Conservation (phyloP, 2,329 filamentous ascomycete species). For the Neofusicoccum sp. region DNA sequence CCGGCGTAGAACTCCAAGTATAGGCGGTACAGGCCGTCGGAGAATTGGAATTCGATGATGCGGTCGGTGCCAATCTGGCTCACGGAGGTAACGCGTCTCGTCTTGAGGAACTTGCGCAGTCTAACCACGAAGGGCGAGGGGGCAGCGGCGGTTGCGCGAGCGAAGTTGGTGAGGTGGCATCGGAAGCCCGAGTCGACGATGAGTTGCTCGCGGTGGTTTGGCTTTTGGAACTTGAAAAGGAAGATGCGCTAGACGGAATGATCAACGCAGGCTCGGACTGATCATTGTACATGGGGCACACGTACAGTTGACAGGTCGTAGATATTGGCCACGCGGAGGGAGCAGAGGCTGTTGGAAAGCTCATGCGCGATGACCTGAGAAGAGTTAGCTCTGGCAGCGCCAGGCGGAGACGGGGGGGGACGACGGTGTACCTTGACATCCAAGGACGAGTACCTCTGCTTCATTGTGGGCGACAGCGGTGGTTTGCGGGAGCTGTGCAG, state of each 20-base stretch:
- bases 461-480: slow-evolving; percentile 51
- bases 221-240: slow-evolving; percentile 90
- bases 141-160: slow-evolving; percentile 77
- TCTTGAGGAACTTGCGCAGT: slow-evolving; percentile 84
- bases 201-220: slow-evolving; percentile 83
- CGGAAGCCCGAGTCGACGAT: slow-evolving; percentile 94
- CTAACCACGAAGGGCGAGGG: slow-evolving; percentile 84
- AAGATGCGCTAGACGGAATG: slow-evolving; percentile 69
- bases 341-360: slow-evolving; percentile 72
- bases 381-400: neutral
- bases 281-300: neutral
- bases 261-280: slow-evolving; percentile 17
- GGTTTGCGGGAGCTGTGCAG: neutral
- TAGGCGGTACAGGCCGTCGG: slow-evolving; percentile 81
- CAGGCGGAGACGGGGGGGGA: neutral
- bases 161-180: slow-evolving; percentile 89
- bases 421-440: slow-evolving; percentile 63
- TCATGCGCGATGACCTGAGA: slow-evolving; percentile 87
- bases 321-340: slow-evolving; percentile 83
- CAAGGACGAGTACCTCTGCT: slow-evolving; percentile 76
- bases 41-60: slow-evolving; percentile 89
- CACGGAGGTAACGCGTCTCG: slow-evolving; percentile 76
- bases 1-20: slow-evolving; percentile 96
- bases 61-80: slow-evolving; percentile 88
- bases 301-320: slow-evolving; percentile 85